phyloP scores from a whole-genome alignment of 2,329 filamentous ascomycete genomes.

The Botrytis paeoniae region DNA sequence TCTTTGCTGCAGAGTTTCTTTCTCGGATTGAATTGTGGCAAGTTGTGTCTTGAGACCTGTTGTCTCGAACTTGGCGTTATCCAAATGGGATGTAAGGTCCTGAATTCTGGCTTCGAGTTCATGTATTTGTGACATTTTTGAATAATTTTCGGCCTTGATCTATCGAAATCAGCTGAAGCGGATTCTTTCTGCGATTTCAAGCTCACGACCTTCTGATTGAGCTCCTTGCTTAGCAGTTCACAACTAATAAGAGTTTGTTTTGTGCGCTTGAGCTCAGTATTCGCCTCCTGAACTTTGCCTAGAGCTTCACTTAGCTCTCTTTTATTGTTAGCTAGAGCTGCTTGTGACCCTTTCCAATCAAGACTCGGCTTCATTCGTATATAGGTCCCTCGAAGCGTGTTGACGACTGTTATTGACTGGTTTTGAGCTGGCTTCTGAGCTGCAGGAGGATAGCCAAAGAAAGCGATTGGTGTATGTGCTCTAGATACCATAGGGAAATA shows the following conservation, averaged over 20 bases:
- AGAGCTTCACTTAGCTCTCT: neutral
- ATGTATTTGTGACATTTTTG: neutral
- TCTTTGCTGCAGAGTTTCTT: neutral
- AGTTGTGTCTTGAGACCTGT: neutral
- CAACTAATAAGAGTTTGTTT: neutral
- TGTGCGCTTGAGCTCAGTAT: neutral
- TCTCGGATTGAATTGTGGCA: neutral
- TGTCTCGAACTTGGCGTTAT: too few relatives aligned
- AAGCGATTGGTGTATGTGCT: neutral
- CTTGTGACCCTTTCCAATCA: neutral
- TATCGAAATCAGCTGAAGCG: neutral
- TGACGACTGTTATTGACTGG: too few relatives aligned
- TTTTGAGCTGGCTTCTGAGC: neutral
- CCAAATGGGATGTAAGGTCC: too few relatives aligned
- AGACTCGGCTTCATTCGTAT: neutral
- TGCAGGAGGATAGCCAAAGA: neutral
- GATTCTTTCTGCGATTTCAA: neutral
- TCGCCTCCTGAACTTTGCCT: neutral
- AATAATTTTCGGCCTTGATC: neutral
- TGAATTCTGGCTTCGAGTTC: neutral
- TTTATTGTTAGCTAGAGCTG: neutral
- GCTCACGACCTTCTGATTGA: neutral
- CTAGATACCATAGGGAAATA: constrained; percentile 1
- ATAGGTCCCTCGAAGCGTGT: too few relatives aligned
- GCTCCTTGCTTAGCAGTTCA: neutral